Evolutionary conservation across 2,329 filamentous ascomycete species (phyloP), one percentile per base, ranked within the genome.

Genomic region (Botryosphaeria dothidea): DNA sequence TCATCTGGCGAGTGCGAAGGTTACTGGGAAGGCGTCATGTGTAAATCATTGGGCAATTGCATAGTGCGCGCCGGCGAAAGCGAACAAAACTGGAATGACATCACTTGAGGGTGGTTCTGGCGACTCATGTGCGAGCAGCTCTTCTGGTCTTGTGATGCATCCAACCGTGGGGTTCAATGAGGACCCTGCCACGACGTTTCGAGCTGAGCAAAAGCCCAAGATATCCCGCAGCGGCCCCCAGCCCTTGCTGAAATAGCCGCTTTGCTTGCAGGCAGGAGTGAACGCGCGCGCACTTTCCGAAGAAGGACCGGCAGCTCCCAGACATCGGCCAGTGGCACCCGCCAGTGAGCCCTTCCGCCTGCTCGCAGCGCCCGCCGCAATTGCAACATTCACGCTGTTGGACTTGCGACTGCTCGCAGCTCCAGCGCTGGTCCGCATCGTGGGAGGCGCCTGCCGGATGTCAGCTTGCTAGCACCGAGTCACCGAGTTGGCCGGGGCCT

Each of bases 1-100:
- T 3, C 13, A 27, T 41, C 25, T 4, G 25, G n/a, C 60, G 19
- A 31, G 68, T 70, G 67, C 69, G 69, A 65, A 52, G 58, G 62
- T 62, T 54, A 38, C 58, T 69, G 67, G 71, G 68, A 66, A 69
- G 66, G 69, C 67, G 46, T 25, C 48, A 52, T 43, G 45, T 38
- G 60, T 62, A 52, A 8, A 51, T 15, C 23, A 52, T 43, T 34
- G 48, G 60, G 46, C 43, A 62, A 51, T 38, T 25, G 48, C 60
- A 43, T 45, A 23, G 27, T 49, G 52, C 34, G 58, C 43, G 45
- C 43, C 49, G 23, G 21, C 21, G 5, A 31, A 62, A 52, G 60
- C 60, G 46, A 60, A 25, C 56, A 60, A 23, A 17, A 60, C 41
- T 34, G 56, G 56, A 60, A 60, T 60, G 60, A 62, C 45, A 62